phyloP scores from a whole-genome alignment of 495 filamentous ascomycete species.

The Aspergillus ostianus region DNA sequence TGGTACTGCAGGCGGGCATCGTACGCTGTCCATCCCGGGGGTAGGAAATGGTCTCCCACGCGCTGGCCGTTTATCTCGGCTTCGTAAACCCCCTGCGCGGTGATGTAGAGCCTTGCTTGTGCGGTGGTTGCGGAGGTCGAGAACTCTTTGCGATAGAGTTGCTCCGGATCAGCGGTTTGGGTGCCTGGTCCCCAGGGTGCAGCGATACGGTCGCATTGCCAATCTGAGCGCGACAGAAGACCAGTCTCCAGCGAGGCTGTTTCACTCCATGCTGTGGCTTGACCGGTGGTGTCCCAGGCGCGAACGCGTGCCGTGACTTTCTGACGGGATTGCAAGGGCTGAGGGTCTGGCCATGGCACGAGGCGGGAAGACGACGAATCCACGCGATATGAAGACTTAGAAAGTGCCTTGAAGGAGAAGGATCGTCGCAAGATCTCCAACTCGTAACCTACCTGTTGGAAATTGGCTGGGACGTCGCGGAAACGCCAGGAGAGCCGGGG shows the following conservation, averaged over 20 bases:
- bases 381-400: background rate
- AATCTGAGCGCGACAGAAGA: conserved; percentile 1
- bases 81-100: conserved; percentile 44
- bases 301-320: background rate
- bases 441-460: conserved; percentile 6
- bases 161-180: background rate
- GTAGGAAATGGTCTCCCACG: conserved; percentile 36
- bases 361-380: background rate
- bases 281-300: background rate
- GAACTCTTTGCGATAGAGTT: conserved; percentile 3
- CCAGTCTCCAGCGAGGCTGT: conserved; percentile 1
- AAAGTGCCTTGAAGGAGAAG: background rate
- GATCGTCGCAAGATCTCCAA: background rate
- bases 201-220: conserved; percentile 7
- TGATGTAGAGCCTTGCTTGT: conserved; percentile 41
- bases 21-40: conserved; percentile 50
- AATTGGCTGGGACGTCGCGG: background rate
- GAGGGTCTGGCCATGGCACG: conserved; percentile 5
- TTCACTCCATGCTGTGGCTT: conserved; percentile 4
- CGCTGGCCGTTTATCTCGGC: conserved; percentile 39
- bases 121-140: background rate
- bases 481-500: conserved; percentile 13
- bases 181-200: conserved; percentile 6
- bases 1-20: conserved; percentile 45
- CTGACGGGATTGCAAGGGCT: conserved; percentile 1